Conservation (phyloP, 306 rosid genomes). For the Sphenostylis stenocarpa region DNA sequence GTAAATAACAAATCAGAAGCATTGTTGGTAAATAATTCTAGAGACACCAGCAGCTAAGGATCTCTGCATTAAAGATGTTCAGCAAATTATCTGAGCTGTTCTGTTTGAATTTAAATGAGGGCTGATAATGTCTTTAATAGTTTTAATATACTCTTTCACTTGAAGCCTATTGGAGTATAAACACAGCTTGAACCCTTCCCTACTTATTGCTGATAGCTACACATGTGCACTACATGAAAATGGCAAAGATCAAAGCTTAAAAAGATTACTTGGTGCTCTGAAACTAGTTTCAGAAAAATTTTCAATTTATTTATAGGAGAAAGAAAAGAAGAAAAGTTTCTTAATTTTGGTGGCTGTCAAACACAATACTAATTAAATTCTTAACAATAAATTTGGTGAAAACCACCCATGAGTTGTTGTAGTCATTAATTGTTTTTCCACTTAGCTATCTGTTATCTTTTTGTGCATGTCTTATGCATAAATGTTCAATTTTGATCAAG, state of each 20-base stretch:
- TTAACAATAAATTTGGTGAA: not conserved
- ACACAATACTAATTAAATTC: slow-evolving; percentile 4
- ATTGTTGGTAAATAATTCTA: not conserved
- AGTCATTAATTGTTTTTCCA: slow-evolving; percentile 25
- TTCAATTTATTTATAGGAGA: not conserved
- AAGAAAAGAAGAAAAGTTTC: not conserved
- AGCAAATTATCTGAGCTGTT: slow-evolving; percentile 6
- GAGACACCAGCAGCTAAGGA: slow-evolving; percentile 2
- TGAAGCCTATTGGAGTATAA: not conserved
- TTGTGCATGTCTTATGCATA: not conserved
- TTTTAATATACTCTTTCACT: not conserved
- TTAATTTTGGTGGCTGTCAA: not conserved
- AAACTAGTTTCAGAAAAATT: not conserved
- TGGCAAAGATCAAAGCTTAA: not conserved
- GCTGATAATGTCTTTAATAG: not conserved
- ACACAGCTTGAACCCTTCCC: not conserved
- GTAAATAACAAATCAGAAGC: slow-evolving; percentile 17
- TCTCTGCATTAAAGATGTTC: not conserved
- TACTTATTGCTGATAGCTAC: not conserved
- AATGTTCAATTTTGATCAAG: not conserved
- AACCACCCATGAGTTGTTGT: not conserved
- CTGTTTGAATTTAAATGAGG: not conserved
- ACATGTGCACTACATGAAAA: not conserved
- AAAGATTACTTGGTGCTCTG: slow-evolving; percentile 9
- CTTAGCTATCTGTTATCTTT: not conserved